Evolutionary conservation across 164 flowering plant genomes (phyloP).

Genomic region (Magnolia changhungtana): DNA sequence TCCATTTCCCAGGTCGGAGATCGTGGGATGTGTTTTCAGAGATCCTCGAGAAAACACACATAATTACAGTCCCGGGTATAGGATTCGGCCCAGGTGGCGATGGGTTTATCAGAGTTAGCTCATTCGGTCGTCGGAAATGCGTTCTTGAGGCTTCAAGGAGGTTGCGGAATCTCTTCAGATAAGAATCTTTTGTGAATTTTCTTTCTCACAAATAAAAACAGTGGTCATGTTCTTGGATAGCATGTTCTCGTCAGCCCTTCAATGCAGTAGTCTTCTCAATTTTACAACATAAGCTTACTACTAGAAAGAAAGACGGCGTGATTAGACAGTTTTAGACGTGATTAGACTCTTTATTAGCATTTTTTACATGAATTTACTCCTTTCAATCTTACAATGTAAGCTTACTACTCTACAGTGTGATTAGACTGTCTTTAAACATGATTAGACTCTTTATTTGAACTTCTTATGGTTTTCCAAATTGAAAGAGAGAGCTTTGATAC

Average conservation of each 20-base stretch:
- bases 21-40: slow-evolving; percentile 79
- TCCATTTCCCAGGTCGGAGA: slow-evolving; percentile 63
- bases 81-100: slow-evolving; percentile 92
- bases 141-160: slow-evolving; percentile 73
- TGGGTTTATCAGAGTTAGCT: slow-evolving; percentile 61
- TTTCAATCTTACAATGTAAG: too few relatives aligned
- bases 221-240: not conserved
- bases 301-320: too few relatives aligned
- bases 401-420: too few relatives aligned
- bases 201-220: not conserved
- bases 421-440: too few relatives aligned
- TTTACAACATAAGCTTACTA: not conserved
- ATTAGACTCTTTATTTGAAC: too few relatives aligned
- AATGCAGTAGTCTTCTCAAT: not conserved
- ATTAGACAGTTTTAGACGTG: too few relatives aligned
- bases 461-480: too few relatives aligned
- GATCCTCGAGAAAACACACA: slow-evolving; percentile 68
- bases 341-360: too few relatives aligned
- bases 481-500: too few relatives aligned
- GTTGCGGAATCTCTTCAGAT: slow-evolving; percentile 31
- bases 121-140: slow-evolving; percentile 58
- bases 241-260: not conserved
- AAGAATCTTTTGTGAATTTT: not conserved
- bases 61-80: slow-evolving; percentile 69
- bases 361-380: too few relatives aligned